Evolutionary conservation across 208 protist species (phyloP).

Genomic region (Crithidia mellificae): DNA sequence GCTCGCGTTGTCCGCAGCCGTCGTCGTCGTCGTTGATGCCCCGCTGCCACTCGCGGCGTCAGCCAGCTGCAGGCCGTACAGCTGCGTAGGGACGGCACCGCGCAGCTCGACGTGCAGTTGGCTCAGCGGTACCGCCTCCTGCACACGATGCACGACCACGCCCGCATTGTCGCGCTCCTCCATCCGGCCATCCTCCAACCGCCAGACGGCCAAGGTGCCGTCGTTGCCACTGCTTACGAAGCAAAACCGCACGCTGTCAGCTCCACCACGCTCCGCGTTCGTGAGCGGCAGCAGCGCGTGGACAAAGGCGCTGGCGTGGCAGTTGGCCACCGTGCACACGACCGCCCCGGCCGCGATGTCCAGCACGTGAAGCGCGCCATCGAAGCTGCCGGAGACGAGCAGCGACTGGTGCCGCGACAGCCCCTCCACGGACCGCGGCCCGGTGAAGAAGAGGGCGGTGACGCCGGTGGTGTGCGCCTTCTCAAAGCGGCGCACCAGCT

Average conservation of each 20-base stretch:
- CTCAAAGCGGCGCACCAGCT: constrained; percentile 75
- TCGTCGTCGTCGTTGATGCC: background rate
- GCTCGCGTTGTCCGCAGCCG: too few relatives aligned
- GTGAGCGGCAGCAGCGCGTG: constrained; percentile 49
- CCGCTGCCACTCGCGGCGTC: background rate
- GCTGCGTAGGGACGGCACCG: constrained; percentile 37
- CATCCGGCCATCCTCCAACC: constrained; percentile 11
- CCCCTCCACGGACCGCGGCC: constrained; percentile 25
- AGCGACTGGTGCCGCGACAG: constrained; percentile 55
- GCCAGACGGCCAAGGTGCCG: constrained; percentile 69
- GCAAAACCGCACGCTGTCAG: constrained; percentile 6
- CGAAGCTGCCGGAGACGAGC: constrained; percentile 72
- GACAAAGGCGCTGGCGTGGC: constrained; percentile 62
- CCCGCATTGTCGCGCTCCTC: background rate
- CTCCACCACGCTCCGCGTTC: background rate
- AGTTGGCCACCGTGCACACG: constrained; percentile 43
- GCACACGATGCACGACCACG: constrained; percentile 23
- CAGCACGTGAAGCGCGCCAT: constrained; percentile 60
- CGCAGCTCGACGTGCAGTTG: constrained; percentile 26
- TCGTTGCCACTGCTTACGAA: constrained; percentile 74
- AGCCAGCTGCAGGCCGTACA: constrained; percentile 21
- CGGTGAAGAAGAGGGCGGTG: constrained; percentile 62
- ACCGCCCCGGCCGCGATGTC: constrained; percentile 50
- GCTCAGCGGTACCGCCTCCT: constrained; percentile 16
- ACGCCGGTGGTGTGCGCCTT: constrained; percentile 67